These are phyloP conservation scores for Penicillium vulpinum DNA, from an alignment of 2,329 filamentous ascomycete species.

Conservation along the genomic window DNA sequence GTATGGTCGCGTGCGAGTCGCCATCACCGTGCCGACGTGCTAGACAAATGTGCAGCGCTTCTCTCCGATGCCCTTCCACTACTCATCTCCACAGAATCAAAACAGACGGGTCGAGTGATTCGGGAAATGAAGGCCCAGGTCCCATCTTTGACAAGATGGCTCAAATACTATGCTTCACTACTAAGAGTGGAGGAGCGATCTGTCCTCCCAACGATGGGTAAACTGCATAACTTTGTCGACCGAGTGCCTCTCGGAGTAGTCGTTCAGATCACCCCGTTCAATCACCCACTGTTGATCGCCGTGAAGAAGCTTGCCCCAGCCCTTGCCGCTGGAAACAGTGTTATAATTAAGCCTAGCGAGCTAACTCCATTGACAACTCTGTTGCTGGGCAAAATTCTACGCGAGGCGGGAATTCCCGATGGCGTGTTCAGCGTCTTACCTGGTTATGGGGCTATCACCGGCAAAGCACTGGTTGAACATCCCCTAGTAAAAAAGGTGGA, in stretches of 20 bases:
- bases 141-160: conserved; percentile 59
- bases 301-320: conserved; percentile 44
- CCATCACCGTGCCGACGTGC: conserved; percentile 23
- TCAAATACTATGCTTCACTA: conserved; percentile 68
- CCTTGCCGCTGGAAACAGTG: conserved; percentile 43
- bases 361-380: conserved; percentile 47
- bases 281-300: conserved; percentile 40
- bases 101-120: conserved; percentile 66
- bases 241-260: conserved; percentile 42
- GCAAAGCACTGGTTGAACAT: conserved; percentile 32
- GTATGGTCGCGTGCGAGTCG: conserved; percentile 22
- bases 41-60: conserved; percentile 19
- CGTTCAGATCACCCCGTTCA: conserved; percentile 43
- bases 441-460: conserved; percentile 54
- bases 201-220: conserved; percentile 61
- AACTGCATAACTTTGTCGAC: conserved; percentile 41
- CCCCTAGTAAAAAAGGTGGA: conserved; percentile 36
- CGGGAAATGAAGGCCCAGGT: conserved; percentile 72
- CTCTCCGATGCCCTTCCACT: conserved; percentile 43
- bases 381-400: conserved; percentile 41
- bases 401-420: conserved; percentile 46
- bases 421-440: conserved; percentile 51
- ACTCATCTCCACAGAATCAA: conserved; percentile 64
- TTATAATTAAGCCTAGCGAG: conserved; percentile 44
- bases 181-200: conserved; percentile 67